Evolutionary conservation across 306 rosid species (phyloP).

Genomic region (Dalbergia cochinchinensis): DNA sequence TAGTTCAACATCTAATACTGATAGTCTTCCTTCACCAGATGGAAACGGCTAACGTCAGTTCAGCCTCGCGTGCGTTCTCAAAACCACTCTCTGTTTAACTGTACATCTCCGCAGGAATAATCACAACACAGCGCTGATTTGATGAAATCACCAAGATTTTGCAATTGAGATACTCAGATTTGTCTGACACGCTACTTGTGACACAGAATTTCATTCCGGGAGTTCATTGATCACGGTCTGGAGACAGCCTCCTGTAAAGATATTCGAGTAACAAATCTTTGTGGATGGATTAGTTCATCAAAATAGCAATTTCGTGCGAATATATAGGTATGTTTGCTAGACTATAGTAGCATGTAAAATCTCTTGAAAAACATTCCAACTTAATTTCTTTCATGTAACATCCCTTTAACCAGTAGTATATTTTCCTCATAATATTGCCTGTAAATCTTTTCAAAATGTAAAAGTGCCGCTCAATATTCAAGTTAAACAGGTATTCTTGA

Average conservation of each 20-base stretch:
- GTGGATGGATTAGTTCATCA: conserved; percentile 32
- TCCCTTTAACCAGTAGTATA: background rate
- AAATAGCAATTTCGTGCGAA: conserved; percentile 27
- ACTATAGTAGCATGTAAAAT: conserved; percentile 4
- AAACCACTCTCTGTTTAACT: too few species aligned
- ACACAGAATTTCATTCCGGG: conserved; percentile 43
- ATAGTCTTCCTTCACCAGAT: conserved; percentile 53
- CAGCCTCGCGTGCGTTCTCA: too few species aligned
- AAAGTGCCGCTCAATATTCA: background rate
- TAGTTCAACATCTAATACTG: conserved; percentile 48
- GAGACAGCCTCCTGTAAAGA: conserved; percentile 53
- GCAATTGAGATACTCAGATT: conserved; percentile 13
- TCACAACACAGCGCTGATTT: conserved; percentile 20
- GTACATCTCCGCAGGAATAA: conserved; percentile 32
- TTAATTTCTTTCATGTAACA: conserved; percentile 6
- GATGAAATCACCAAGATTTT: conserved; percentile 39
- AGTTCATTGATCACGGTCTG: conserved; percentile 47
- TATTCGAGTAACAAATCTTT: conserved; percentile 41
- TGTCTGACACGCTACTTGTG: conserved; percentile 24
- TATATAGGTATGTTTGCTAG: background rate
- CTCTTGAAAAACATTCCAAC: background rate
- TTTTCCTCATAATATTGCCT: conserved; percentile 25
- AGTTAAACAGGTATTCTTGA: conserved; percentile 1
- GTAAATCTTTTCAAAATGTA: conserved; percentile 8
- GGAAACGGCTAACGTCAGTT: conserved; percentile 65